These are phyloP conservation scores for Pseudogymnoascus sp. DNA, from an alignment of 2,329 filamentous ascomycete species.

Conservation along the genomic window DNA sequence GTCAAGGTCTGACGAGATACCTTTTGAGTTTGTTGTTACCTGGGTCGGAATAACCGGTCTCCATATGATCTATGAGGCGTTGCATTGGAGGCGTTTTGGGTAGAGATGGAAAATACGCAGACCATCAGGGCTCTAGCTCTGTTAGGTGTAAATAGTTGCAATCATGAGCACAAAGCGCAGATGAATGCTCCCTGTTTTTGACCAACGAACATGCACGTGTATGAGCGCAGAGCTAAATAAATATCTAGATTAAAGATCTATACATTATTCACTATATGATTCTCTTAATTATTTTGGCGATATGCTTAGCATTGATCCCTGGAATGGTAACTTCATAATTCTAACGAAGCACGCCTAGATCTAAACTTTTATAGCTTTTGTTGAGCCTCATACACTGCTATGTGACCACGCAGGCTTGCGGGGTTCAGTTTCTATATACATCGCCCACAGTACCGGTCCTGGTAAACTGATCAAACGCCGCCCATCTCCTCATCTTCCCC, in stretches of 20 bases:
- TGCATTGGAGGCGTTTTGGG: constrained; percentile 24
- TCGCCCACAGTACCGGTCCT: neutral
- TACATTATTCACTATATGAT: neutral
- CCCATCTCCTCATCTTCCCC: constrained; percentile 46
- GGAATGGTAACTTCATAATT: neutral
- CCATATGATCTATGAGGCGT: constrained; percentile 14
- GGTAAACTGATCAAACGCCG: neutral
- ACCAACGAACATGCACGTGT: neutral
- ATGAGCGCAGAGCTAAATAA: neutral
- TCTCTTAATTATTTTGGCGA: neutral
- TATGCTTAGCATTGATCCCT: neutral
- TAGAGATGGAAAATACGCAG: constrained; percentile 1
- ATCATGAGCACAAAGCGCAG: constrained; percentile 5
- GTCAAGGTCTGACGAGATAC: constrained; percentile 54
- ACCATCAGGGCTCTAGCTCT: neutral
- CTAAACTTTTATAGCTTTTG: constrained; percentile 6
- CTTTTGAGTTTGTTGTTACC: constrained; percentile 15
- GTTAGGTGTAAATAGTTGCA: constrained; percentile 4
- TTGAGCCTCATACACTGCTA: neutral
- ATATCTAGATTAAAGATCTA: neutral
- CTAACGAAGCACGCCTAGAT: neutral
- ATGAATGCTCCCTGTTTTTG: neutral
- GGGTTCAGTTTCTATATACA: constrained; percentile 1
- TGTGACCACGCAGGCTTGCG: neutral
- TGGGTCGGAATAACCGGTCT: constrained; percentile 1